Evolutionary conservation across 2,329 filamentous ascomycete genomes (phyloP), one percentile per base, ranked within the genome.

Genomic region (Fusarium sp.): DNA sequence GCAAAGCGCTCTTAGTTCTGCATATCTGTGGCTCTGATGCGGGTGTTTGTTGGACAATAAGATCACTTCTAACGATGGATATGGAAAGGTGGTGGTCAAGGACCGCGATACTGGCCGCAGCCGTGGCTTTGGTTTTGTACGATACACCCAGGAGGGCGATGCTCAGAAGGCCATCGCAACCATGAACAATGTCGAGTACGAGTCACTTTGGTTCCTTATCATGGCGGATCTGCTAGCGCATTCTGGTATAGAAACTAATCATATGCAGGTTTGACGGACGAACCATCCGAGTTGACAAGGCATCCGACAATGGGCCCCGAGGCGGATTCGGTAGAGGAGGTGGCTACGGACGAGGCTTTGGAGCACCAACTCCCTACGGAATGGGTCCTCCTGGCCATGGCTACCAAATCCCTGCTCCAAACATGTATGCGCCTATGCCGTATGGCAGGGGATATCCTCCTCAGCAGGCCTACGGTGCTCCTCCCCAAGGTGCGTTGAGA

Each of bases 51-150:
- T 70, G 50, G 58, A 55, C 52, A 30, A 52, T 52, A 52, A 71
- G 60, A 40, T 48, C 42, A 57, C 53, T 67, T 68, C 72, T 77
- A 74, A 77, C 59, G 49, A 60, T 45, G 61, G 48, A 60, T 38
- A 40, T 63, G 54, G 49, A 53, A 69, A 98, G 95, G 93, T 97
- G 70, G 95, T 99, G 75, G 95, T 98, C 78, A 98, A 97, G 86
- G 95, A 99, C 83, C 93, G 95, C 78, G 95, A 98, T 80, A 98
- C 95, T 78, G 93, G 94, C 77, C 94, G 95, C 82, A 98, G 95
- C 87, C 93, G 96, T 82, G 96, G 96, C 67, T 99, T 98, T 81
- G 96, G 96, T 50, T 98, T 98, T 82, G 95, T 99, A 71, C 93
- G 95, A 76, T 99, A 95, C 84, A 84, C 89, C 55, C 89, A 90